Conservation (phyloP, 108 stramenopile genomes). For the Nitzschia palea region DNA sequence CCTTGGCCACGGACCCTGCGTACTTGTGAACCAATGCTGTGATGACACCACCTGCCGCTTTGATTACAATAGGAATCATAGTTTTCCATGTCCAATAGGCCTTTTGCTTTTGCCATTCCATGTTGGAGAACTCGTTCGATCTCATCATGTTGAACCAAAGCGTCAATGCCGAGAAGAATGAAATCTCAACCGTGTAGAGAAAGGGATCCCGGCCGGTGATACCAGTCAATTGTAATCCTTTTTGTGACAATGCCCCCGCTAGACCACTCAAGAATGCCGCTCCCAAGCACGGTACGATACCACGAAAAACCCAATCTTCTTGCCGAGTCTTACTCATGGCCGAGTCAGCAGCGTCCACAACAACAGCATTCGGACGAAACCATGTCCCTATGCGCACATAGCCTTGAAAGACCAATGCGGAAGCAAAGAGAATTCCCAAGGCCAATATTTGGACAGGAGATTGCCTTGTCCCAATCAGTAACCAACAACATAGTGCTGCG, state of each 20-base stretch:
- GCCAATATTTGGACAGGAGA: slow-evolving; percentile 77
- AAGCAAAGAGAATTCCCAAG: slow-evolving; percentile 63
- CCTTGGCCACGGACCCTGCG: slow-evolving; percentile 76
- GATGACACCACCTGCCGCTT: slow-evolving; percentile 82
- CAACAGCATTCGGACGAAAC: slow-evolving; percentile 12
- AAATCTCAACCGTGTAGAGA: slow-evolving; percentile 80
- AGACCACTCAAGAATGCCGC: slow-evolving; percentile 83
- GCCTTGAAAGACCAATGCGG: slow-evolving; percentile 74
- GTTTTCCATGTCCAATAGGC: slow-evolving; percentile 54
- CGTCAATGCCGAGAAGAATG: slow-evolving; percentile 42
- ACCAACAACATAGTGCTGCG: slow-evolving; percentile 88
- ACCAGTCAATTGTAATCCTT: slow-evolving; percentile 67
- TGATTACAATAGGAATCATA: slow-evolving; percentile 63
- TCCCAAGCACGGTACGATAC: slow-evolving; percentile 66
- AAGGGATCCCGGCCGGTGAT: slow-evolving; percentile 50
- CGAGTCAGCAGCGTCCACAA: slow-evolving; percentile 2
- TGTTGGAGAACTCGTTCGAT: not conserved
- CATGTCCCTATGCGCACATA: slow-evolving; percentile 9
- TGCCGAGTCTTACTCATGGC: not conserved
- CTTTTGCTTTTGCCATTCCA: not conserved
- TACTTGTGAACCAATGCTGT: slow-evolving; percentile 91
- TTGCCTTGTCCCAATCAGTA: slow-evolving; percentile 82
- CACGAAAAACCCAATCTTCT: slow-evolving; percentile 23
- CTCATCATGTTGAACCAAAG: not conserved
- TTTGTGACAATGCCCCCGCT: slow-evolving; percentile 86